Percentiles rank a stretch among this genome's conserved stretches.
Evolutionary conservation across 108 stramenopile species (phyloP).

Genomic region (Cylindrotheca fusiformis): DNA sequence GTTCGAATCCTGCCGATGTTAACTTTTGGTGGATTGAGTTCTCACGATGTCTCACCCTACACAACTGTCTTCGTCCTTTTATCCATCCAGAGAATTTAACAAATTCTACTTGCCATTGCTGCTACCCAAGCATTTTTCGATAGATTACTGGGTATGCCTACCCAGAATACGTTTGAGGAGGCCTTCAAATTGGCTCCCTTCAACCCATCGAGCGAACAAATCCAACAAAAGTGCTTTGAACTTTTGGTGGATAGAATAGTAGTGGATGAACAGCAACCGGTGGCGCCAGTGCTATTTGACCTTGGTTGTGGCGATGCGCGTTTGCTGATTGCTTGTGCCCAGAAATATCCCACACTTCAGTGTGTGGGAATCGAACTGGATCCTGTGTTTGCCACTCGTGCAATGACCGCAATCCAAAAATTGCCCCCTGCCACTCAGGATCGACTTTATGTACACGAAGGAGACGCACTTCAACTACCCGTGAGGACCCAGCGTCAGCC

Average conservation of each 20-base stretch:
- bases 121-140: no score
- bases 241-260: conserved; percentile 29
- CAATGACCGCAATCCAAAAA: conserved; percentile 21
- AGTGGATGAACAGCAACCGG: conserved; percentile 1
- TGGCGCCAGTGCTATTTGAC: conserved; percentile 75
- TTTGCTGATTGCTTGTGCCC: conserved; percentile 56
- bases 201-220: conserved; percentile 62
- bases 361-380: conserved; percentile 83
- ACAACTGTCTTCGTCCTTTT: neutral
- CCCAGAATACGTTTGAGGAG: no score
- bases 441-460: conserved; percentile 52
- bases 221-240: conserved; percentile 44
- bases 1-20: conserved; percentile 46
- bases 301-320: conserved; percentile 88
- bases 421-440: conserved; percentile 5
- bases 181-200: conserved; percentile 60
- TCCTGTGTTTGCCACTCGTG: conserved; percentile 45
- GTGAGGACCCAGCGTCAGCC: no score
- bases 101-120: no score
- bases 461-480: conserved; percentile 44
- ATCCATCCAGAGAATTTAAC: neutral
- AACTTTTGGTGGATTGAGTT: no score
- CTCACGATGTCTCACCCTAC: neutral
- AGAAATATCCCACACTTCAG: conserved; percentile 27
- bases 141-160: no score